phyloP scores from a whole-genome alignment of 2,329 filamentous ascomycete species.

The Epichloe typhina region DNA sequence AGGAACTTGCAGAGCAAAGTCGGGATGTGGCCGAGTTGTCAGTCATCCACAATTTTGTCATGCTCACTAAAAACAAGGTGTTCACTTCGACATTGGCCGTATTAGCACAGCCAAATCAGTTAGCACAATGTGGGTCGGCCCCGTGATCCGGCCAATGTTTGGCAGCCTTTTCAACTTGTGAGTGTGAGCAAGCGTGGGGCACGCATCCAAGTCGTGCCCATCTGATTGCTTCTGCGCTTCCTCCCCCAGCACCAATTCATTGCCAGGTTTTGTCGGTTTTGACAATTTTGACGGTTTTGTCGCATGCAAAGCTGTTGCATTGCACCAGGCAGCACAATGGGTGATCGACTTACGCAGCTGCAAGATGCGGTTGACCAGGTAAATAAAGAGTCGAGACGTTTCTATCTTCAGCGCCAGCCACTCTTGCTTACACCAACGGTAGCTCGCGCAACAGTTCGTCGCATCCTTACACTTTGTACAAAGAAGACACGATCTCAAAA shows the following conservation, averaged over 20 bases:
- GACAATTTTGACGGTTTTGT: background rate
- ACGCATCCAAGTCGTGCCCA: too few relatives aligned
- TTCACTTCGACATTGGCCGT: slow-evolving; percentile 17
- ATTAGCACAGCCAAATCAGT: background rate
- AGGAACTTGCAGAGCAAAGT: background rate
- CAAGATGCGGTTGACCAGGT: slow-evolving; percentile 79
- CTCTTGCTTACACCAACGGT: slow-evolving; percentile 1
- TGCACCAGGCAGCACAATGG: slow-evolving; percentile 34
- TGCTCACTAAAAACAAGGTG: slow-evolving; percentile 21
- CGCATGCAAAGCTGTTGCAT: background rate
- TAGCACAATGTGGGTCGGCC: slow-evolving; percentile 9
- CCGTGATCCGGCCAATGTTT: slow-evolving; percentile 8
- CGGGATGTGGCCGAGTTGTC: slow-evolving; percentile 3
- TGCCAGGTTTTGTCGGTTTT: background rate
- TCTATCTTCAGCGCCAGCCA: background rate
- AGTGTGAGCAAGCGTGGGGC: too few relatives aligned
- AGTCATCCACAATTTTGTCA: slow-evolving; percentile 1
- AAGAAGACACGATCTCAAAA: slow-evolving; percentile 53
- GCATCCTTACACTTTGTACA: slow-evolving; percentile 54
- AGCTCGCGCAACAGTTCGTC: slow-evolving; percentile 58
- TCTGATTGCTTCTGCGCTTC: too few relatives aligned
- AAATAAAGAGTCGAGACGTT: slow-evolving; percentile 9
- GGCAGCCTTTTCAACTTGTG: background rate
- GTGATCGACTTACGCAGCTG: slow-evolving; percentile 67
- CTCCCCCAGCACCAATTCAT: background rate